phyloP scores from a whole-genome alignment of 225 moss, liverwort and hornwort genomes.

The Anthoceros angustus region DNA sequence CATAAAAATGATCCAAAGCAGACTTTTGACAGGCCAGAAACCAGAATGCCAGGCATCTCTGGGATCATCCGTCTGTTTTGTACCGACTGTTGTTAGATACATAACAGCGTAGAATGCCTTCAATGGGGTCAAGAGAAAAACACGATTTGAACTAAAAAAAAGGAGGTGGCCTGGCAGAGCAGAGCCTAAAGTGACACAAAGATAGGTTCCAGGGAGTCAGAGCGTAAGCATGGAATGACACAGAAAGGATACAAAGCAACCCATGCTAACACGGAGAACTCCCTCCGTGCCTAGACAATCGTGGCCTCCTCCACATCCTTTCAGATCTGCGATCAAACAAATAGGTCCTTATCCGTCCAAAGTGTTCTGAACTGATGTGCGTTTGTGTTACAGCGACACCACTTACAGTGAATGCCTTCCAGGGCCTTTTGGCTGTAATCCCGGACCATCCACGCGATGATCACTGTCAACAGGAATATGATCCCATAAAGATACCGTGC shows the following conservation, averaged over 20 bases:
- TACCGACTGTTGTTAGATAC: constrained; percentile 95
- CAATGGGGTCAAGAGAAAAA: constrained; percentile 26
- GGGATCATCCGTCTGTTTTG: constrained; percentile 48
- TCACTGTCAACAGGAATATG: constrained; percentile 57
- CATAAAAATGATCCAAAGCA: constrained; percentile 51
- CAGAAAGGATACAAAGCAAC: constrained; percentile 24
- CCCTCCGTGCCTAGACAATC: constrained; percentile 33
- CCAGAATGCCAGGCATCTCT: constrained; percentile 93
- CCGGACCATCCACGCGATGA: constrained; percentile 80
- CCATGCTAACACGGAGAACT: constrained; percentile 37
- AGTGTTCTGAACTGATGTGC: background rate
- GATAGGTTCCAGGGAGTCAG: background rate
- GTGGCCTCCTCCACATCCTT: constrained; percentile 18
- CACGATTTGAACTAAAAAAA: background rate
- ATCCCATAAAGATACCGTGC: constrained; percentile 76
- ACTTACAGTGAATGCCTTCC: constrained; percentile 46
- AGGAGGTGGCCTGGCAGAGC: background rate
- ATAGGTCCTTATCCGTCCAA: background rate
- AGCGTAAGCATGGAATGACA: background rate
- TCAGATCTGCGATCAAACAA: constrained; percentile 21
- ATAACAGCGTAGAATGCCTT: constrained; percentile 75
- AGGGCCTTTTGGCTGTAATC: constrained; percentile 68
- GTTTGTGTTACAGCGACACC: background rate
- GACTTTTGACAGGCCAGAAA: constrained; percentile 75
- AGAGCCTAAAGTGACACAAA: background rate